Evolutionary conservation across 78 protist species (phyloP).

Genomic region (Creolimax fragrantissima): DNA sequence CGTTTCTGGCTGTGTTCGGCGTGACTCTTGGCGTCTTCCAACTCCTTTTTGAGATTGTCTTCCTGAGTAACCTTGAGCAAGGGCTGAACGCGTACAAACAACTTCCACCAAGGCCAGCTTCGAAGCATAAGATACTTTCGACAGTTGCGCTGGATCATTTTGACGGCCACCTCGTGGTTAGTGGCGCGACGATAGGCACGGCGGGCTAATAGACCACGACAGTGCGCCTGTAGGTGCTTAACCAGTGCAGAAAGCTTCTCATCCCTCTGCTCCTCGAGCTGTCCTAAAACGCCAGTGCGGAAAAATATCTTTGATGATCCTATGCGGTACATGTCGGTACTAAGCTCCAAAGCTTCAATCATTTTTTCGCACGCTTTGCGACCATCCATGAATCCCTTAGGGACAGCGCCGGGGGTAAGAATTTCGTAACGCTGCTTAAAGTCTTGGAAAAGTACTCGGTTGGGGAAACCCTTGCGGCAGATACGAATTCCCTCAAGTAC

Average conservation of each 20-base stretch:
- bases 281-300: conserved; percentile 75
- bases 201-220: conserved; percentile 70
- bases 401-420: conserved; percentile 56
- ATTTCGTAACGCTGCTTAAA: conserved; percentile 76
- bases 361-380: conserved; percentile 47
- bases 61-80: conserved; percentile 36
- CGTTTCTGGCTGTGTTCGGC: conserved; percentile 31
- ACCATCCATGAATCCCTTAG: conserved; percentile 44
- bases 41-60: conserved; percentile 9
- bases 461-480: conserved; percentile 81
- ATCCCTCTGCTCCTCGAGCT: conserved; percentile 80
- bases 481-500: conserved; percentile 91
- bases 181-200: conserved; percentile 41
- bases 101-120: conserved; percentile 49
- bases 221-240: conserved; percentile 55
- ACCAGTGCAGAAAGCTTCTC: conserved; percentile 48
- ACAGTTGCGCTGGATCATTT: conserved; percentile 65
- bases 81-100: conserved; percentile 25
- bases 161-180: conserved; percentile 61
- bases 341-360: conserved; percentile 43
- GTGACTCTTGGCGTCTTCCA: not conserved
- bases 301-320: conserved; percentile 70
- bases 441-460: conserved; percentile 67
- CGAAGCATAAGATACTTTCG: conserved; percentile 36
- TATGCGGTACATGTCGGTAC: conserved; percentile 1